phyloP scores from a whole-genome alignment of 345 rosid species.

The Gossypium herbaceum region DNA sequence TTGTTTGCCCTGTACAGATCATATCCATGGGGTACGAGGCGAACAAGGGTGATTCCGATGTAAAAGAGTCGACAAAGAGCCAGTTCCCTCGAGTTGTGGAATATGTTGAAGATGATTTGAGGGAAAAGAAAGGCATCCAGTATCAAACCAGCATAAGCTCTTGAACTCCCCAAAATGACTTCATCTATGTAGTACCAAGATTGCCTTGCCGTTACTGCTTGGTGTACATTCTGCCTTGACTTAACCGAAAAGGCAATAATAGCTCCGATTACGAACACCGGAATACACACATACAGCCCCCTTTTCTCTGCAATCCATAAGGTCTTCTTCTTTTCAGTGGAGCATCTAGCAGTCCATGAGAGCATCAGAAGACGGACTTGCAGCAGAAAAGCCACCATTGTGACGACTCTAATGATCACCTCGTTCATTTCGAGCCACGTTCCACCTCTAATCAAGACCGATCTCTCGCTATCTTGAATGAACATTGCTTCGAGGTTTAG shows the following conservation, averaged over 20 bases:
- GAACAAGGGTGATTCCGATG: conserved; percentile 35
- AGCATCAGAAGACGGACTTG: conserved; percentile 40
- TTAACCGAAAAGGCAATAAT: conserved; percentile 21
- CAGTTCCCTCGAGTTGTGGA: conserved; percentile 31
- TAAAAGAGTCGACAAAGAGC: conserved; percentile 33
- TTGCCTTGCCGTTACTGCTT: background rate
- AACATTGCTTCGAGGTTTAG: conserved; percentile 45
- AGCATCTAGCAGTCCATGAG: conserved; percentile 26
- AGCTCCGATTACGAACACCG: conserved; percentile 32
- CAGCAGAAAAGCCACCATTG: conserved; percentile 46
- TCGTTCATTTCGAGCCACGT: conserved; percentile 36
- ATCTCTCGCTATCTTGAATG: background rate
- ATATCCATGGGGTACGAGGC: conserved; percentile 44
- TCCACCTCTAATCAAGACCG: conserved; percentile 26
- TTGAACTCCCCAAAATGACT: conserved; percentile 23
- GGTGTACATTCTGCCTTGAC: too few relatives aligned
- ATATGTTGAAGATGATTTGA: conserved; percentile 42
- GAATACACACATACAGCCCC: conserved; percentile 24
- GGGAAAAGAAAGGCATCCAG: conserved; percentile 48
- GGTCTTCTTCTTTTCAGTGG: conserved; percentile 13
- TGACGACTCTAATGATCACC: conserved; percentile 41
- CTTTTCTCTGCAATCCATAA: conserved; percentile 42
- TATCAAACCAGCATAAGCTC: conserved; percentile 41
- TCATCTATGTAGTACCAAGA: conserved; percentile 15
- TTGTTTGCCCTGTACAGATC: conserved; percentile 41